phyloP scores from a whole-genome alignment of 169 alveolate species.

The Cryptosporidium parvum region DNA sequence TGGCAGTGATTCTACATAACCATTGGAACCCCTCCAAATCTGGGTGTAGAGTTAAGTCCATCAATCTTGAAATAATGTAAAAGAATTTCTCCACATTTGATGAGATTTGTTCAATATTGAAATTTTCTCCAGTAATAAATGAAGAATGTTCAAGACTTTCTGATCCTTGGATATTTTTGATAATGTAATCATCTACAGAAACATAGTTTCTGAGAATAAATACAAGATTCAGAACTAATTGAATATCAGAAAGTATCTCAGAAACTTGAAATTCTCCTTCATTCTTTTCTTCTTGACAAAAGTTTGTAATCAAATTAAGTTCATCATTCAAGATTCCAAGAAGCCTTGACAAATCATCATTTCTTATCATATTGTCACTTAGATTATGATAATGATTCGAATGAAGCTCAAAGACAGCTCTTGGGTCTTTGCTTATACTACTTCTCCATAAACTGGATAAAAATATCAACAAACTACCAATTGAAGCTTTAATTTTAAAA shows the following conservation, averaged over 20 bases:
- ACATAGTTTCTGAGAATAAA: neutral
- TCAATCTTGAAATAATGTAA: neutral
- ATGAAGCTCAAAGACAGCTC: neutral
- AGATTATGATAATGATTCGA: neutral
- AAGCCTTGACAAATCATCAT: neutral
- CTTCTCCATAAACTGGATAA: constrained; percentile 60
- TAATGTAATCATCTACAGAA: neutral
- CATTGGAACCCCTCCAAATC: constrained; percentile 14
- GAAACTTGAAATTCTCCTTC: neutral
- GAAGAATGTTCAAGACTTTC: neutral
- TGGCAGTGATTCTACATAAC: constrained; percentile 29
- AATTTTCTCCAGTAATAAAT: neutral
- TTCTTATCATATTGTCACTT: neutral
- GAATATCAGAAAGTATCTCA: neutral
- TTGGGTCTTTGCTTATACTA: neutral
- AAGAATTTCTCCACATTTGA: neutral
- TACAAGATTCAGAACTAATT: constrained; percentile 4
- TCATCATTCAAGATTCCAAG: neutral
- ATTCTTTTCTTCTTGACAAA: neutral
- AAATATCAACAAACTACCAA: constrained; percentile 20
- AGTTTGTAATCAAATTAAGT: neutral
- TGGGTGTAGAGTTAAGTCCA: neutral
- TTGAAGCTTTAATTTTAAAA: neutral
- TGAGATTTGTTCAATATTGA: neutral
- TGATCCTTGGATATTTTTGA: neutral